phyloP scores from a whole-genome alignment of 305 asterid genomes.

The Solanum hybrid region DNA sequence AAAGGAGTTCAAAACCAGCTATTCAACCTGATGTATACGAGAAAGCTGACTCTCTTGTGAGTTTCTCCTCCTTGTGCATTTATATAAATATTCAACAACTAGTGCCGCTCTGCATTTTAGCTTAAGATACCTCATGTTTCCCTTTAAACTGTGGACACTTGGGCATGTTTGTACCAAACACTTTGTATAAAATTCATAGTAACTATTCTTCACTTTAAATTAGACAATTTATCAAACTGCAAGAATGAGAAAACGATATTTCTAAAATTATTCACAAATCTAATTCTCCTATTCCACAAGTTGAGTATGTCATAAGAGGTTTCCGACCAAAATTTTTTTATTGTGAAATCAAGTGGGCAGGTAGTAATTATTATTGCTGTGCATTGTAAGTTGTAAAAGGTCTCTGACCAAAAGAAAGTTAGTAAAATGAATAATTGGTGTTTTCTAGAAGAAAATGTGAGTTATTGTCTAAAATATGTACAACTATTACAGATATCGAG shows the following conservation, averaged over 20 bases:
- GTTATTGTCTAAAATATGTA: background rate
- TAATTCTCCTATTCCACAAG: background rate
- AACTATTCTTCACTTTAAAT: background rate
- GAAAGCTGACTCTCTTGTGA: conserved; percentile 23
- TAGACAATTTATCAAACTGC: background rate
- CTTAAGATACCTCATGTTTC: background rate
- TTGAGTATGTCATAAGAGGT: background rate
- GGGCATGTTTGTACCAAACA: background rate
- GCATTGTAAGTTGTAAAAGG: background rate
- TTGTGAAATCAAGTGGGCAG: background rate
- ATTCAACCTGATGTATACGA: conserved; percentile 11
- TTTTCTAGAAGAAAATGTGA: background rate
- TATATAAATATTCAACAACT: background rate
- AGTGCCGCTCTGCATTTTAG: background rate
- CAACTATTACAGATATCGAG: background rate
- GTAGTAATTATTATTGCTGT: background rate
- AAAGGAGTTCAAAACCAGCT: conserved; percentile 26
- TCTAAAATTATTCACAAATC: background rate
- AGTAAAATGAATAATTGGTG: background rate
- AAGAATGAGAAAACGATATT: background rate
- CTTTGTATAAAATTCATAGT: background rate
- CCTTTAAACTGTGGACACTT: background rate
- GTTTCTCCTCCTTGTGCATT: background rate
- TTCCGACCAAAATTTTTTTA: too few relatives aligned
- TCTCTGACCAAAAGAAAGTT: background rate